These are phyloP conservation scores for Citrus cavaleriei DNA, from an alignment of 345 rosid species.

Conservation along the genomic window DNA sequence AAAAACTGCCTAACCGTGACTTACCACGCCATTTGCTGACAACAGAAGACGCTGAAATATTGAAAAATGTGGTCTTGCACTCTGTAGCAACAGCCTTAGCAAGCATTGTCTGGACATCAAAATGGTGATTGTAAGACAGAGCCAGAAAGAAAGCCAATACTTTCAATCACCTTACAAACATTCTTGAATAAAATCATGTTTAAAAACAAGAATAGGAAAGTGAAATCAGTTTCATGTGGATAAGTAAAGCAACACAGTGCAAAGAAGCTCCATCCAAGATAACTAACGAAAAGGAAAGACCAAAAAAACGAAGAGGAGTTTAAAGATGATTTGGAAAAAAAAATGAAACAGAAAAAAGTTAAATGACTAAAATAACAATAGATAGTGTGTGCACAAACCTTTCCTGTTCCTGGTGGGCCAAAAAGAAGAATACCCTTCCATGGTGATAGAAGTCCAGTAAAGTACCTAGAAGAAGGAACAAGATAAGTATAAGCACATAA, in stretches of 20 bases:
- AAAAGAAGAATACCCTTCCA: conserved; percentile 99
- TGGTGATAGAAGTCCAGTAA: conserved; percentile 91
- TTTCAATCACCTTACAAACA: neutral
- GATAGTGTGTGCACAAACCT: conserved; percentile 44
- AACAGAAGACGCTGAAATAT: conserved; percentile 94
- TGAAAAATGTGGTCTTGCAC: conserved; percentile 97
- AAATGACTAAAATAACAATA: neutral
- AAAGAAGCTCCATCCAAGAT: neutral
- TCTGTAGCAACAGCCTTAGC: conserved; percentile 99
- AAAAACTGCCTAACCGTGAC: conserved; percentile 8
- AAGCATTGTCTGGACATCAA: conserved; percentile 80
- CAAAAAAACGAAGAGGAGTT: neutral
- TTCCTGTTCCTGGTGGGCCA: conserved; percentile 99
- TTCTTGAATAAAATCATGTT: neutral
- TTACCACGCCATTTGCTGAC: conserved; percentile 99
- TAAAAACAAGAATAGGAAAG: neutral
- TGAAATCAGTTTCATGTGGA: neutral
- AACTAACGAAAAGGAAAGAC: neutral
- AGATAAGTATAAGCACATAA: neutral
- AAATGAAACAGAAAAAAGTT: neutral
- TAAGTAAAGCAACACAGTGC: neutral
- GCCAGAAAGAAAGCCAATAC: neutral
- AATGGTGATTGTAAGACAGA: neutral
- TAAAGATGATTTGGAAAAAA: neutral
- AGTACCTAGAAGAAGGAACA: conserved; percentile 51